Percentiles rank a stretch among this genome's conserved stretches.
These are phyloP conservation scores for Tylopilus sp. DNA, from an alignment of 1,284 basidiomycete species.

Conservation along the genomic window DNA sequence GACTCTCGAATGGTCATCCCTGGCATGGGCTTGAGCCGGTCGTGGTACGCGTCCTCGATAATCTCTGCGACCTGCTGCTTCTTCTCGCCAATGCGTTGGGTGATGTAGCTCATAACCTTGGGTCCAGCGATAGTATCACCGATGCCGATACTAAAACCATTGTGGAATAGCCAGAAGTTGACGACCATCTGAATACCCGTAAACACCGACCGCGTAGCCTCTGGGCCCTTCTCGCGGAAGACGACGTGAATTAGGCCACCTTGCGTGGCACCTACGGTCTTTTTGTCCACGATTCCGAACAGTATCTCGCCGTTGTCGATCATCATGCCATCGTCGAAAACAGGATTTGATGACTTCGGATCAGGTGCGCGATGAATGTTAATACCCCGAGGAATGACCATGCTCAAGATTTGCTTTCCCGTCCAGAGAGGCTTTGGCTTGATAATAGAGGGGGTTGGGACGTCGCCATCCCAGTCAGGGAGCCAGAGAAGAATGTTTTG, in stretches of 20 bases:
- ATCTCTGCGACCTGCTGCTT: slow-evolving; percentile 74
- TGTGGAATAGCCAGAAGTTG: slow-evolving; percentile 99
- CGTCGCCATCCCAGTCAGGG: slow-evolving; percentile 92
- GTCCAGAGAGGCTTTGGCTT: slow-evolving; percentile 99
- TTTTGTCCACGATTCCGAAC: slow-evolving; percentile 96
- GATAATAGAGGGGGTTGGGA: slow-evolving; percentile 92
- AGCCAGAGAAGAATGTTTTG: slow-evolving; percentile 99
- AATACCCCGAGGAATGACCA: slow-evolving; percentile 95
- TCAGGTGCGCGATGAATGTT: slow-evolving; percentile 86
- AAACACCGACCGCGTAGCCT: slow-evolving; percentile 90
- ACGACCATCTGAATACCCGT: slow-evolving; percentile 93
- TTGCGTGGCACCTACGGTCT: slow-evolving; percentile 93
- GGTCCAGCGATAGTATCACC: slow-evolving; percentile 97
- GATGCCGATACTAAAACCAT: slow-evolving; percentile 98
- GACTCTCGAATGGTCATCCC: slow-evolving; percentile 99
- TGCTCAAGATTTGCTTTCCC: slow-evolving; percentile 93
- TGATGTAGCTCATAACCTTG: slow-evolving; percentile 85
- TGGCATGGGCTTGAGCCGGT: slow-evolving; percentile 81
- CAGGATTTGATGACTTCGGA: slow-evolving; percentile 75
- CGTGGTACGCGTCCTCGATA: slow-evolving; percentile 77
- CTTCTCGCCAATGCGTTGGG: slow-evolving; percentile 76
- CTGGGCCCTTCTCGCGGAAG: slow-evolving; percentile 96
- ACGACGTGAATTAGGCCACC: slow-evolving; percentile 97
- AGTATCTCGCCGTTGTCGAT: slow-evolving; percentile 98
- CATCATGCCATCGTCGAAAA: slow-evolving; percentile 91